Conservation (phyloP, 441 rosid species). For the Populus hybrid region DNA sequence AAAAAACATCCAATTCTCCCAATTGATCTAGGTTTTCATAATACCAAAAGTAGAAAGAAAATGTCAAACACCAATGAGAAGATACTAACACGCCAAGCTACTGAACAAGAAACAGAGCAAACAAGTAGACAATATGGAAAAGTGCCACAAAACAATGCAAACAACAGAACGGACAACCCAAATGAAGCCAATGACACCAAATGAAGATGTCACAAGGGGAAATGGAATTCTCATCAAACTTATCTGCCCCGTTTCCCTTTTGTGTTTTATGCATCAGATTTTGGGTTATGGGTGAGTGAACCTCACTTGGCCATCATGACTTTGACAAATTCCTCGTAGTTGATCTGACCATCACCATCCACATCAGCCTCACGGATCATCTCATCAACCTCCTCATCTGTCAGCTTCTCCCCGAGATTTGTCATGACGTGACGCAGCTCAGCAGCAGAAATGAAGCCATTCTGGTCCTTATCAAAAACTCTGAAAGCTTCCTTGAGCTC, state of each 20-base stretch:
- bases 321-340: no score
- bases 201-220: conserved; percentile 18
- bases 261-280: no score
- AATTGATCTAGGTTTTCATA: conserved; percentile 25
- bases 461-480: no score
- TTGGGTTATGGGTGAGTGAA: no score
- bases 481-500: no score
- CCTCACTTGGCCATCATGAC: no score
- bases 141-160: conserved; percentile 11
- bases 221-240: conserved; percentile 25
- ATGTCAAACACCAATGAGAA: conserved; percentile 13
- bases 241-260: conserved; percentile 8
- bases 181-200: conserved; percentile 23
- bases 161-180: conserved; percentile 15
- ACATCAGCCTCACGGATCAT: no score
- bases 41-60: conserved; percentile 10
- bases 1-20: conserved; percentile 19
- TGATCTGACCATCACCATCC: no score
- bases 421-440: no score
- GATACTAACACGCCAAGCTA: conserved; percentile 23
- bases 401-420: no score
- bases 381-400: no score
- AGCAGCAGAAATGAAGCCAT: no score
- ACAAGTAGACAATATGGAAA: conserved; percentile 13
- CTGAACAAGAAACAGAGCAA: conserved; percentile 20